A percentile compares a stretch with the other conserved stretches of the same genome.
Evolutionary conservation across 192 early-diverging fungal species (phyloP).

Genomic region (Backusella parvicylindrica): DNA sequence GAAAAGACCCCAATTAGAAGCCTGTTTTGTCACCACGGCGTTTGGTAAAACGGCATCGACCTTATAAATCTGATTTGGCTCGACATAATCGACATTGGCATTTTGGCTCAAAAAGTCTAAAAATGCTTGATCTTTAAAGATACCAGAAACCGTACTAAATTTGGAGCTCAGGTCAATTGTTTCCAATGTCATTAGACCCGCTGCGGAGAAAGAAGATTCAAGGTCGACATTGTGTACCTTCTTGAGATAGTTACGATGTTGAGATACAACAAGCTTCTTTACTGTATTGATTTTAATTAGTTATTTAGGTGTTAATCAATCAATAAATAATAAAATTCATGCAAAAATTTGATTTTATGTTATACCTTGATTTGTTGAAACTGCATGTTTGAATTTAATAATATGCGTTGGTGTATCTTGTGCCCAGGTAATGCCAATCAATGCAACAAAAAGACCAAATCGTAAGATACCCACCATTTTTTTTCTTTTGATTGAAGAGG

Average conservation of each 20-base stretch:
- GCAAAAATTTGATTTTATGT: not conserved
- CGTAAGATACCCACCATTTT: not conserved
- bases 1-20: slow-evolving; percentile 49
- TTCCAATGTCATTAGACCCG: slow-evolving; percentile 2
- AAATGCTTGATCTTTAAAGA: slow-evolving; percentile 20
- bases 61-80: slow-evolving; percentile 20
- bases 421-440: not conserved
- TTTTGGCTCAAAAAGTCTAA: slow-evolving; percentile 11
- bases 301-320: not conserved
- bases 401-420: slow-evolving; percentile 25
- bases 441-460: not conserved
- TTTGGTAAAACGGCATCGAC: not conserved
- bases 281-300: too few relatives aligned
- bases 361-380: slow-evolving; percentile 12
- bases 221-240: not conserved
- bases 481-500: not conserved
- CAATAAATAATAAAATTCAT: not conserved
- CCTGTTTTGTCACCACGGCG: not conserved
- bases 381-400: slow-evolving; percentile 27
- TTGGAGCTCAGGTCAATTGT: not conserved
- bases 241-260: not conserved
- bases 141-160: slow-evolving; percentile 22
- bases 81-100: slow-evolving; percentile 21
- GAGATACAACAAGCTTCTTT: slow-evolving; percentile 7
- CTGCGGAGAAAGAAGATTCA: not conserved